A percentile compares a stretch with the other conserved stretches of the same genome.
Conservation (phyloP, 148 eudicot species). For the Chenopodium album region DNA sequence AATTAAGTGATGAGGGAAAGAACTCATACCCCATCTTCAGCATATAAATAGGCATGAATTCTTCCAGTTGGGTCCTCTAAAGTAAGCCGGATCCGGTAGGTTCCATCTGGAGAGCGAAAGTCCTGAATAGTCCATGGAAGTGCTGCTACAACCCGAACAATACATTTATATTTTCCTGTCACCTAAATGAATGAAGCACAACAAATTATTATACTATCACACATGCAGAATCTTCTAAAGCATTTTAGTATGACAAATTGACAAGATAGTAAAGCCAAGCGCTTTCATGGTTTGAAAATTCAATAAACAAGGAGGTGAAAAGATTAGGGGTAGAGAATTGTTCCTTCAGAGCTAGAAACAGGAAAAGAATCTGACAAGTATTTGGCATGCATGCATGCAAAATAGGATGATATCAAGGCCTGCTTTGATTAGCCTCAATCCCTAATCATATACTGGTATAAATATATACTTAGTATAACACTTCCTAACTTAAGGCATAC, state of each 20-base stretch:
- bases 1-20: background rate
- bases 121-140: conserved; percentile 63
- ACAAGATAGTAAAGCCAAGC: background rate
- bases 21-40: conserved; percentile 72
- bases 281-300: background rate
- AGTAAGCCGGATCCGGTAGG: conserved; percentile 62
- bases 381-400: background rate
- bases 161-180: conserved; percentile 71
- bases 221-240: background rate
- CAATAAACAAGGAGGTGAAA: background rate
- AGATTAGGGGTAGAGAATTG: background rate
- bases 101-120: conserved; percentile 53
- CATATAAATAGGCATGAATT: conserved; percentile 71
- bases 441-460: too few relatives aligned
- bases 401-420: background rate
- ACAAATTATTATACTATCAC: background rate
- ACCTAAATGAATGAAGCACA: conserved; percentile 40
- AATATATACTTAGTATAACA: too few relatives aligned
- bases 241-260: background rate
- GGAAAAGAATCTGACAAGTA: background rate
- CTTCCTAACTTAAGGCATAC: background rate
- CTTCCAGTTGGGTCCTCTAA: conserved; percentile 92
- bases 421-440: too few relatives aligned
- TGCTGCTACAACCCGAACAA: conserved; percentile 67
- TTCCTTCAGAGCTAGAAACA: background rate